Percentiles rank a stretch among this genome's conserved stretches.
These are phyloP conservation scores for Alloteropsis semialata DNA, from an alignment of 176 grass and related monocot genomes.

Conservation along the genomic window DNA sequence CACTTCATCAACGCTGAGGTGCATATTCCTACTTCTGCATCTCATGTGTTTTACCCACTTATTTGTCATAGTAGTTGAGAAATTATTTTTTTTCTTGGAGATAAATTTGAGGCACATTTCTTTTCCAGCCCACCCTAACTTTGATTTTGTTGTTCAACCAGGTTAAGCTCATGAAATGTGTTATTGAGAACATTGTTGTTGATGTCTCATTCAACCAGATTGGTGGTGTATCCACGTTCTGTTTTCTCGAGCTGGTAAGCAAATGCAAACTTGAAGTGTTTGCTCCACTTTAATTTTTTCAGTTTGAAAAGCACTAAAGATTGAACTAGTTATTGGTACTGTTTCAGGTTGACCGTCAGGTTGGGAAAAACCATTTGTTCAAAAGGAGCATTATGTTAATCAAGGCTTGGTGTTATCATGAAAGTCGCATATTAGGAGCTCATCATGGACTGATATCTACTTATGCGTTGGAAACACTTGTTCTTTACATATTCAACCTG, in stretches of 20 bases:
- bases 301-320: not conserved
- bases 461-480: conserved; percentile 71
- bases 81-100: not conserved
- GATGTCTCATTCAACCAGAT: conserved; percentile 92
- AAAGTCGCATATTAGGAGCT: conserved; percentile 67
- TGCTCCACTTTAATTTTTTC: not conserved
- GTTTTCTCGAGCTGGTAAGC: conserved; percentile 76
- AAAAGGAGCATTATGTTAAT: conserved; percentile 89
- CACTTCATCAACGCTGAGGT: conserved; percentile 73
- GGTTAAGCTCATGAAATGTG: conserved; percentile 89
- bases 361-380: conserved; percentile 75
- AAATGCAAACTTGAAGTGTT: not conserved
- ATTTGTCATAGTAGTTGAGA: not conserved
- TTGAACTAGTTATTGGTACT: not conserved
- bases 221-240: conserved; percentile 63
- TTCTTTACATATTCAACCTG: conserved; percentile 74
- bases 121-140: not conserved
- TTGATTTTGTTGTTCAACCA: conserved; percentile 17
- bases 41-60: conserved; percentile 1
- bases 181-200: conserved; percentile 61
- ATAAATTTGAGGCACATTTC: not conserved
- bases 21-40: not conserved
- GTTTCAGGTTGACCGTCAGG: conserved; percentile 53
- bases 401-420: conserved; percentile 91
- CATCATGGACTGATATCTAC: conserved; percentile 76